phyloP scores from a whole-genome alignment of 2,329 filamentous ascomycete species.

The Verticillium alfalfae region DNA sequence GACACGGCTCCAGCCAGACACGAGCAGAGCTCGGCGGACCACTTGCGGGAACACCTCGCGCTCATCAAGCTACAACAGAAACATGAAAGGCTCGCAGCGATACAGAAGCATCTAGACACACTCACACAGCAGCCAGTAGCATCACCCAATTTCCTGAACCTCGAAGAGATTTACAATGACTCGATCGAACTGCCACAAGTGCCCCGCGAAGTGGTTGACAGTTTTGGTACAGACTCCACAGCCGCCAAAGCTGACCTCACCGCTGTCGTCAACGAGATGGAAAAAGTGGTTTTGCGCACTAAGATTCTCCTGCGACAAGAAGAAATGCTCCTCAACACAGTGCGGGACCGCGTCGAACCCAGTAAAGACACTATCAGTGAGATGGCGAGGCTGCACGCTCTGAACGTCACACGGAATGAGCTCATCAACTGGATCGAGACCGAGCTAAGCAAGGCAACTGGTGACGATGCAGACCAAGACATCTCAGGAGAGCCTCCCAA shows the following conservation, averaged over 20 bases:
- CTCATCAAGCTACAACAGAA: constrained; percentile 47
- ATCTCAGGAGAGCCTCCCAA: constrained; percentile 9
- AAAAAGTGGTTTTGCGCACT: constrained; percentile 53
- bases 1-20: constrained; percentile 9
- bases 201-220: constrained; percentile 45
- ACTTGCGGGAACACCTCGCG: constrained; percentile 45
- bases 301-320: constrained; percentile 53
- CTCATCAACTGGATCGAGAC: constrained; percentile 62
- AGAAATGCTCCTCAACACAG: constrained; percentile 45
- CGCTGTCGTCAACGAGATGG: constrained; percentile 43
- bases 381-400: constrained; percentile 41
- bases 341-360: constrained; percentile 4
- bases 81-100: constrained; percentile 40
- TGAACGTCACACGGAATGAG: constrained; percentile 51
- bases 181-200: constrained; percentile 40
- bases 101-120: constrained; percentile 45
- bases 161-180: constrained; percentile 40
- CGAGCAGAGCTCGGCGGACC: constrained; percentile 10
- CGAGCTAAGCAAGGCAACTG: constrained; percentile 50
- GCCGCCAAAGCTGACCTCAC: constrained; percentile 35
- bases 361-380: constrained; percentile 27
- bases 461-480: constrained; percentile 15
- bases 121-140: constrained; percentile 48
- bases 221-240: constrained; percentile 37
- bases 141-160: constrained; percentile 41